Conservation (phyloP, 1,139 yeast genomes). For the Barnettozyma hawaiiensis region DNA sequence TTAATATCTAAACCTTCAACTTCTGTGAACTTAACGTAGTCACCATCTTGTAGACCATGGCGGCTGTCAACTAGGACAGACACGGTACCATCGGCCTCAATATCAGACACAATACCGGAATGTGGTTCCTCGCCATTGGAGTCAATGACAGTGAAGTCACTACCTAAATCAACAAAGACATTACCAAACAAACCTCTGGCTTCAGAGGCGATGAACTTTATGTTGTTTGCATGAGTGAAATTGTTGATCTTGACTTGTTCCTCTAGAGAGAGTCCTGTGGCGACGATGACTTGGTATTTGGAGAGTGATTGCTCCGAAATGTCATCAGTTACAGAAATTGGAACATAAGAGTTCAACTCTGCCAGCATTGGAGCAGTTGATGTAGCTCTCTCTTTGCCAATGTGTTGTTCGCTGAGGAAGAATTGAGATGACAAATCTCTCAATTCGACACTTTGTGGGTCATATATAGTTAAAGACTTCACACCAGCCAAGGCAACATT, state of each 20-base stretch:
- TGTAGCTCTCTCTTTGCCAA: conserved; percentile 73
- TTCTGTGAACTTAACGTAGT: conserved; percentile 83
- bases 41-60: conserved; percentile 92
- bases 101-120: conserved; percentile 80
- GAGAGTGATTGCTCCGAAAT: conserved; percentile 46
- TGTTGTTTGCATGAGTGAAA: conserved; percentile 65
- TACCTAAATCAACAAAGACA: conserved; percentile 88
- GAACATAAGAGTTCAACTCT: conserved; percentile 87
- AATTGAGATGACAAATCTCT: conserved; percentile 86
- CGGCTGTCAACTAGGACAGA: conserved; percentile 88
- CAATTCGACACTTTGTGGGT: conserved; percentile 63
- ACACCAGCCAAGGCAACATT: conserved; percentile 97
- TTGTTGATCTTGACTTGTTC: conserved; percentile 72
- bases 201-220: conserved; percentile 78
- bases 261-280: conserved; percentile 65
- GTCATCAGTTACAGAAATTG: conserved; percentile 62
- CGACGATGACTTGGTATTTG: conserved; percentile 72
- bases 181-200: conserved; percentile 85
- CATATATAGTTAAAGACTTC: conserved; percentile 82
- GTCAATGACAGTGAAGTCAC: conserved; percentile 72
- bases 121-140: conserved; percentile 90
- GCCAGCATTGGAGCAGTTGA: conserved; percentile 62
- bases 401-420: conserved; percentile 62
- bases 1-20: conserved; percentile 70
- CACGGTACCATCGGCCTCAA: conserved; percentile 85